Percentiles rank a stretch among this genome's conserved stretches.
phyloP scores from a whole-genome alignment of 169 alveolate genomes.

The Eimeria maxima region DNA sequence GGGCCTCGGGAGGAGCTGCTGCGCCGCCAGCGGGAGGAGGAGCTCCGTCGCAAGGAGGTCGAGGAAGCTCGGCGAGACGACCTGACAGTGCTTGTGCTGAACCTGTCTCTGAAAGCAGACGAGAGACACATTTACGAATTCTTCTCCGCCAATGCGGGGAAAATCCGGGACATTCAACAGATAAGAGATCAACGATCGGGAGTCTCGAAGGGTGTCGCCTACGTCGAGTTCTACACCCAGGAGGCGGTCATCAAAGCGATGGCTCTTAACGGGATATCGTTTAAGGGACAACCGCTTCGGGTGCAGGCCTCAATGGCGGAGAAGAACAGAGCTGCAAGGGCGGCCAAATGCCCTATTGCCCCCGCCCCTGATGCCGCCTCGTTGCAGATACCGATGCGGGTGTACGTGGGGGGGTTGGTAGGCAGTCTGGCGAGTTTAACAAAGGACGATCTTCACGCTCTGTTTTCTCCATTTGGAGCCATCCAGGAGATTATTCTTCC shows the following conservation, averaged over 20 bases:
- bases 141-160: slow-evolving; percentile 97
- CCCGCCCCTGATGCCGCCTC: slow-evolving; percentile 89
- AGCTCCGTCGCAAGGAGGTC: slow-evolving; percentile 91
- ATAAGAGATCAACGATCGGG: slow-evolving; percentile 98
- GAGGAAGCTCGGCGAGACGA: slow-evolving; percentile 99
- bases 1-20: slow-evolving; percentile 86
- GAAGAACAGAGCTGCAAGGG: slow-evolving; percentile 98
- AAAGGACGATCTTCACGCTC: slow-evolving; percentile 94
- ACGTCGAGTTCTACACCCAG: slow-evolving; percentile 98
- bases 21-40: slow-evolving; percentile 88
- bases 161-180: slow-evolving; percentile 97
- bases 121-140: slow-evolving; percentile 98
- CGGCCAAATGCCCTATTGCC: slow-evolving; percentile 92
- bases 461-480: slow-evolving; percentile 97
- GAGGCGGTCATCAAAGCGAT: slow-evolving; percentile 97
- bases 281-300: slow-evolving; percentile 94
- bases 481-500: slow-evolving; percentile 95
- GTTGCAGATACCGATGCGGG: slow-evolving; percentile 93
- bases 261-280: slow-evolving; percentile 94
- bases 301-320: slow-evolving; percentile 99
- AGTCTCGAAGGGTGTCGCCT: slow-evolving; percentile 98
- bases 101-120: slow-evolving; percentile 95
- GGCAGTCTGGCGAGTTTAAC: slow-evolving; percentile 92
- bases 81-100: slow-evolving; percentile 97
- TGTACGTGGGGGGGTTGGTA: slow-evolving; percentile 96